Evolutionary conservation across 257 asterid species (phyloP).

Genomic region (Solanum rostratum): DNA sequence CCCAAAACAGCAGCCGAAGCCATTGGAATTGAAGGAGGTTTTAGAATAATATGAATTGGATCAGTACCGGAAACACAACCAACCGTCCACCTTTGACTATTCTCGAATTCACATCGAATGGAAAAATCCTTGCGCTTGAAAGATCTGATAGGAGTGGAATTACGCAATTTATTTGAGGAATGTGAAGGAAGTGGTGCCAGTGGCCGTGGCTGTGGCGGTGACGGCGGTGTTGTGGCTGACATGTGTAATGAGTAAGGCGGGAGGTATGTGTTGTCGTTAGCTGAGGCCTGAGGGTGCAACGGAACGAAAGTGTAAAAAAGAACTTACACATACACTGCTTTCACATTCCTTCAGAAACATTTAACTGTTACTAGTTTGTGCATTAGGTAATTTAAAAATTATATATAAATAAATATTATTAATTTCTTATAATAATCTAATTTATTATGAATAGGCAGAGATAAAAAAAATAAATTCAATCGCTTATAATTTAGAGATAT

Average conservation of each 20-base stretch:
- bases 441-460: too few species aligned
- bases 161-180: constrained; percentile 13
- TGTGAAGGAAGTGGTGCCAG: background rate
- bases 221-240: constrained; percentile 50
- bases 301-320: background rate
- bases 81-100: constrained; percentile 53
- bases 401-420: too few species aligned
- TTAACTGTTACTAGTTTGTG: too few species aligned
- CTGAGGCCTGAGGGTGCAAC: background rate
- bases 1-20: constrained; percentile 32
- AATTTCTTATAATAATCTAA: too few species aligned
- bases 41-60: constrained; percentile 83
- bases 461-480: too few species aligned
- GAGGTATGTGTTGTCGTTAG: background rate
- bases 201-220: constrained; percentile 6
- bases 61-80: constrained; percentile 65
- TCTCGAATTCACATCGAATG: constrained; percentile 46
- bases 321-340: too few species aligned
- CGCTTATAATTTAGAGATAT: too few species aligned
- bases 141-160: background rate
- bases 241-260: constrained; percentile 8
- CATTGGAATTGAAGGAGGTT: constrained; percentile 51
- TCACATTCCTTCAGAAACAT: too few species aligned
- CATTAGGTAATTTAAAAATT: too few species aligned
- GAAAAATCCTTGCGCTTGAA: constrained; percentile 1